Evolutionary conservation across 106 monocot genomes (phyloP).

Genomic region (Allium fistulosum): DNA sequence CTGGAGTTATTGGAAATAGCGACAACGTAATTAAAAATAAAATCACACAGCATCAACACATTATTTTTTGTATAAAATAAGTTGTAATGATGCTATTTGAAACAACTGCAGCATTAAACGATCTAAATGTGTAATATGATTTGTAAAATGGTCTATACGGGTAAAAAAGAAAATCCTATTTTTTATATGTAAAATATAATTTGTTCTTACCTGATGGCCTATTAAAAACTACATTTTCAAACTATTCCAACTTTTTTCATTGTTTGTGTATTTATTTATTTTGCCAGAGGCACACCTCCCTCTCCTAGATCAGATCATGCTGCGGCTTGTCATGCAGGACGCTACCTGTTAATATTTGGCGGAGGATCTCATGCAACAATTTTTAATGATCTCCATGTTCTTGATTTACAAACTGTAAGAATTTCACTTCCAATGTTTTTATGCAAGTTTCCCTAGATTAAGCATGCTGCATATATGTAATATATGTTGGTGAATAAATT

Average conservation of each 20-base stretch:
- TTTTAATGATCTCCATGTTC: slow-evolving; percentile 97
- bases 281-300: slow-evolving; percentile 77
- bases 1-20: too few species aligned
- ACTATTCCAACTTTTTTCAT: background rate
- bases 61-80: too few species aligned
- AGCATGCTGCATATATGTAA: background rate
- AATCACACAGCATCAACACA: too few species aligned
- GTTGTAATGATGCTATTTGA: too few species aligned
- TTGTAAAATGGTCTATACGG: too few species aligned
- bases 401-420: slow-evolving; percentile 89
- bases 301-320: slow-evolving; percentile 97
- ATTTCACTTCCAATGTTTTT: background rate
- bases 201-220: too few species aligned
- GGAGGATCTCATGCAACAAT: slow-evolving; percentile 95
- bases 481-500: slow-evolving; percentile 5
- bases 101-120: too few species aligned
- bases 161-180: too few species aligned
- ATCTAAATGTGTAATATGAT: too few species aligned
- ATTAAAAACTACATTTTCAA: too few species aligned
- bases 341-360: slow-evolving; percentile 96
- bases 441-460: slow-evolving; percentile 2
- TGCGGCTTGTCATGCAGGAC: slow-evolving; percentile 90
- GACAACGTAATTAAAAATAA: too few species aligned
- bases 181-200: too few species aligned
- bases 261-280: background rate